Evolutionary conservation across 1,284 basidiomycete species (phyloP).

Genomic region (Lignosus rhinocerotis): DNA sequence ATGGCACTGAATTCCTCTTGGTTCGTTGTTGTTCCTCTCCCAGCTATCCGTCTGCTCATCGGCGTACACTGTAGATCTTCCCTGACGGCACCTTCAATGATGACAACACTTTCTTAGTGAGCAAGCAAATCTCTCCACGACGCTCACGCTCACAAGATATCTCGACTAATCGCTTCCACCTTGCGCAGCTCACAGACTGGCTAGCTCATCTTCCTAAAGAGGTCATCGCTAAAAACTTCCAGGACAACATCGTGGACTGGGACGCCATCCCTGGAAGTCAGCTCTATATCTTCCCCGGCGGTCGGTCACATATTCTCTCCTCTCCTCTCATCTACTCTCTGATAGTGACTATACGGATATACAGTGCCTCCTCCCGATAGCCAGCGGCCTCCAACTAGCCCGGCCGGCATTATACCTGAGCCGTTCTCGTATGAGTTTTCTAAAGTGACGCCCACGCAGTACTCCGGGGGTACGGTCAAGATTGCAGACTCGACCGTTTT

Average conservation of each 20-base stretch:
- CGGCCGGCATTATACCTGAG: constrained; percentile 46
- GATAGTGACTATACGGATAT: not conserved
- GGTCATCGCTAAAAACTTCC: constrained; percentile 73
- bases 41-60: not conserved
- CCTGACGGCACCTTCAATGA: constrained; percentile 63
- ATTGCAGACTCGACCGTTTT: constrained; percentile 57
- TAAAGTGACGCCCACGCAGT: constrained; percentile 46
- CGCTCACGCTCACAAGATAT: not conserved
- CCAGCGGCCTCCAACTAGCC: constrained; percentile 41
- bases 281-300: constrained; percentile 58
- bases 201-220: constrained; percentile 57
- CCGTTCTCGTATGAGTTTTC: constrained; percentile 56
- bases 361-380: constrained; percentile 41
- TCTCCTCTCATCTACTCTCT: not conserved
- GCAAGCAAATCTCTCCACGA: not conserved
- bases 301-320: constrained; percentile 42
- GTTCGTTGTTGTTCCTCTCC: constrained; percentile 36
- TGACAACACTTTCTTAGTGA: constrained; percentile 62
- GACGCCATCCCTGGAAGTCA: constrained; percentile 49
- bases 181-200: constrained; percentile 57
- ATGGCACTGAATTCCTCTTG: constrained; percentile 68
- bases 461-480: constrained; percentile 61
- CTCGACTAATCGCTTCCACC: constrained; percentile 5
- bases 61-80: constrained; percentile 55
- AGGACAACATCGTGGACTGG: constrained; percentile 52